Evolutionary conservation across 2,329 filamentous ascomycete genomes (phyloP).

Genomic region (Colletotrichum lupini): DNA sequence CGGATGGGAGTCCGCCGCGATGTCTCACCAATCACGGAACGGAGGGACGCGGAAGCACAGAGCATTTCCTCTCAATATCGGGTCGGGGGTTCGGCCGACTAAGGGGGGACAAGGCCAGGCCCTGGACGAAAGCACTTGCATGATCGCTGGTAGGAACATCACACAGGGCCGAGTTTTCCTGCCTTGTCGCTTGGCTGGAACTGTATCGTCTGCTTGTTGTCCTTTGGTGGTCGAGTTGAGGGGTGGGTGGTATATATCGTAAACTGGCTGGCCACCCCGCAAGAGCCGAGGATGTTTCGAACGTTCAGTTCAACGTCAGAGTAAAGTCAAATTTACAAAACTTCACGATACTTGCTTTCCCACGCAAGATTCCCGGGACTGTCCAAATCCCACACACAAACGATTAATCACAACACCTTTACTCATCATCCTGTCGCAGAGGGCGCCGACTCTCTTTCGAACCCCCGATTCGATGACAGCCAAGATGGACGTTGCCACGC

Average conservation of each 20-base stretch:
- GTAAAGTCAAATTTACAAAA: constrained; percentile 12
- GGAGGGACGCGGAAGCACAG: constrained; percentile 1
- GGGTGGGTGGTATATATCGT: constrained; percentile 31
- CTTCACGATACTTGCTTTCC: constrained; percentile 1
- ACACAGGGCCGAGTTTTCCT: constrained; percentile 23
- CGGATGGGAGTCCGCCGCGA: constrained; percentile 21
- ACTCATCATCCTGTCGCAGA: background rate
- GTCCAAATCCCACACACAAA: background rate
- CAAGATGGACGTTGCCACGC: constrained; percentile 48
- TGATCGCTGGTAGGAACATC: constrained; percentile 22
- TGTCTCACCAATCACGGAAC: constrained; percentile 29
- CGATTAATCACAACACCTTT: background rate
- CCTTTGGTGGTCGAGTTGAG: background rate
- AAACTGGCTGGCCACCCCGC: constrained; percentile 19
- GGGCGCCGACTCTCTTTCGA: constrained; percentile 10
- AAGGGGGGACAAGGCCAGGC: background rate
- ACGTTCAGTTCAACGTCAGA: constrained; percentile 3
- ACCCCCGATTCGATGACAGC: constrained; percentile 15
- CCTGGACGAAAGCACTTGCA: constrained; percentile 20
- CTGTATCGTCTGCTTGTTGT: constrained; percentile 1
- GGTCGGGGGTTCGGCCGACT: constrained; percentile 20
- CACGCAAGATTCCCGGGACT: background rate
- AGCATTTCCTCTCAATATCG: constrained; percentile 3
- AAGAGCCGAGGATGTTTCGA: constrained; percentile 9
- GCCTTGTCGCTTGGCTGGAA: constrained; percentile 15